Evolutionary conservation across 169 alveolate genomes (phyloP).

Genomic region (Cryptosporidium xiaoi): DNA sequence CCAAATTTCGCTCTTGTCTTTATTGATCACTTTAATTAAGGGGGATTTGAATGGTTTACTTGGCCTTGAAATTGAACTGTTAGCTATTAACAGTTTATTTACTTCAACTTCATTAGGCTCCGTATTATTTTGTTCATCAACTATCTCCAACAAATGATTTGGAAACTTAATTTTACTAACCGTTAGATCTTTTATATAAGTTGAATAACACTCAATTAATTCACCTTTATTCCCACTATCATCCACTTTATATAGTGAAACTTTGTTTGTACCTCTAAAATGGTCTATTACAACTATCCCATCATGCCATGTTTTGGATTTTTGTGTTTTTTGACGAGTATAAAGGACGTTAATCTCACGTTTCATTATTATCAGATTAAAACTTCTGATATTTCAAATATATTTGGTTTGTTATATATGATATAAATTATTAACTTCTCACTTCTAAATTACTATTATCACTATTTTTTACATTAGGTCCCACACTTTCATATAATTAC

Average conservation of each 20-base stretch:
- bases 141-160: constrained; percentile 11
- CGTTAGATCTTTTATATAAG: background rate
- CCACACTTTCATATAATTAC: too few relatives aligned
- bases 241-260: constrained; percentile 40
- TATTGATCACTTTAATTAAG: constrained; percentile 7
- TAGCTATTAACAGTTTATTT: background rate
- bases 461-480: background rate
- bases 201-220: constrained; percentile 29
- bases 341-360: constrained; percentile 33
- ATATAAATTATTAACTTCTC: background rate
- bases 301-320: constrained; percentile 69
- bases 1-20: background rate
- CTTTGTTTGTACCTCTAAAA: constrained; percentile 19
- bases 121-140: background rate
- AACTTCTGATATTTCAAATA: background rate
- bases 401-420: background rate
- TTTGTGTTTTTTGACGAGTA: constrained; percentile 72
- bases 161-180: constrained; percentile 30
- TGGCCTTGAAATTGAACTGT: background rate
- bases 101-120: too few relatives aligned
- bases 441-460: background rate
- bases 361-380: background rate
- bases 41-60: constrained; percentile 30
- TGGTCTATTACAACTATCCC: constrained; percentile 34
- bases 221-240: constrained; percentile 20